Evolutionary conservation across 305 asterid genomes (phyloP).

Genomic region (Fraxinus sp.): DNA sequence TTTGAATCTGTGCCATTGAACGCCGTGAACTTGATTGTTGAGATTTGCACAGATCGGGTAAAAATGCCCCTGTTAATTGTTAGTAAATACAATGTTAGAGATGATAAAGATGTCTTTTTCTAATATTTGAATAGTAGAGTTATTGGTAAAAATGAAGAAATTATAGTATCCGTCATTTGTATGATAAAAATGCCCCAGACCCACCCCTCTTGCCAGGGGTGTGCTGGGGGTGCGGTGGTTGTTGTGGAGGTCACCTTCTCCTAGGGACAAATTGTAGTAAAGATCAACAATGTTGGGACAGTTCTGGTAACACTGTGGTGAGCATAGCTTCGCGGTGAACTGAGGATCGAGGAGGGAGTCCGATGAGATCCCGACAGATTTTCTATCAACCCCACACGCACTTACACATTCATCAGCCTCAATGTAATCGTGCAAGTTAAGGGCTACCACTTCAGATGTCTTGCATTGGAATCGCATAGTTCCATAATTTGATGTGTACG

Average conservation of each 20-base stretch:
- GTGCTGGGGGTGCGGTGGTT: background rate
- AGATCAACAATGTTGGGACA: conserved; percentile 66
- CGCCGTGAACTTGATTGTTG: background rate
- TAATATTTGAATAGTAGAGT: background rate
- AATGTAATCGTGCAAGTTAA: conserved; percentile 29
- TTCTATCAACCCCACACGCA: conserved; percentile 51
- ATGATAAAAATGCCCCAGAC: background rate
- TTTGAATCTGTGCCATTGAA: conserved; percentile 7
- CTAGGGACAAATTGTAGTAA: conserved; percentile 53
- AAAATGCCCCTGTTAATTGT: conserved; percentile 8
- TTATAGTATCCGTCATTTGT: background rate
- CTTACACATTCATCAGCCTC: conserved; percentile 55
- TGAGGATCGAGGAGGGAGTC: conserved; percentile 43
- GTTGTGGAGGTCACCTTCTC: conserved; percentile 43
- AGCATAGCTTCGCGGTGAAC: conserved; percentile 46
- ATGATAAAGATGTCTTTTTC: background rate
- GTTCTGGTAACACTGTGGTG: conserved; percentile 40
- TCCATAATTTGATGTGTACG: conserved; percentile 30
- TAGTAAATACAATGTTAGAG: background rate
- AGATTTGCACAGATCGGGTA: conserved; percentile 18
- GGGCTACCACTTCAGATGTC: conserved; percentile 46
- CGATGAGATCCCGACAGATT: conserved; percentile 58
- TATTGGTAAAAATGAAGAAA: no score
- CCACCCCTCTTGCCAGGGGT: background rate
- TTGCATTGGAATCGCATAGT: conserved; percentile 40